phyloP scores from a whole-genome alignment of 2,329 filamentous ascomycete genomes.

The Colletotrichum sp. region DNA sequence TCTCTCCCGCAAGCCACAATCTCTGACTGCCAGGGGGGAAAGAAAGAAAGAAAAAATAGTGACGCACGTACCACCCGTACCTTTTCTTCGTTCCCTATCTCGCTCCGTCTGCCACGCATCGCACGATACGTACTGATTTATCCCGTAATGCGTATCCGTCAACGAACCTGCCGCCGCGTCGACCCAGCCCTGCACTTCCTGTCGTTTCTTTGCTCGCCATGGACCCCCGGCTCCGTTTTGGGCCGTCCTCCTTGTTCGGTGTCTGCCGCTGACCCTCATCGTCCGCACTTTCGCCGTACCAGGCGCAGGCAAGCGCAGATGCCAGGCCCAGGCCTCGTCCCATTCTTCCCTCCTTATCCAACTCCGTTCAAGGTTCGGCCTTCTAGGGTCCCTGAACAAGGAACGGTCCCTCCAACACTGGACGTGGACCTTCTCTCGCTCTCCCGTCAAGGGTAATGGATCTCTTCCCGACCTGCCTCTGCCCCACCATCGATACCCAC shows the following conservation, averaged over 20 bases:
- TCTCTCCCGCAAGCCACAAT: conserved; percentile 1
- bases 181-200: background rate
- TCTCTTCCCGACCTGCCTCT: background rate
- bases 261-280: conserved; percentile 13
- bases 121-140: background rate
- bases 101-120: background rate
- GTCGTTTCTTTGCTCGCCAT: conserved; percentile 4
- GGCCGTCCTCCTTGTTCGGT: conserved; percentile 6
- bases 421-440: background rate
- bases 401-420: background rate
- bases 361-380: conserved; percentile 10
- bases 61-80: conserved; percentile 7
- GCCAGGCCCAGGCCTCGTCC: background rate
- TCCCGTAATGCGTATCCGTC: background rate
- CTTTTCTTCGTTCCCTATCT: background rate
- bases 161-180: background rate
- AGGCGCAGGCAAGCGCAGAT: background rate
- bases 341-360: conserved; percentile 13
- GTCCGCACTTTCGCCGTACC: conserved; percentile 2
- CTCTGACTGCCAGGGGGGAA: background rate
- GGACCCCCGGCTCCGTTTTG: conserved; percentile 1
- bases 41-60: background rate
- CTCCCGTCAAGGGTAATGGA: background rate
- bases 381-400: conserved; percentile 18
- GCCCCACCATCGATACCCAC: conserved; percentile 1